Conservation (phyloP, 1,284 basidiomycete species). For the Ganoderma sinense region DNA sequence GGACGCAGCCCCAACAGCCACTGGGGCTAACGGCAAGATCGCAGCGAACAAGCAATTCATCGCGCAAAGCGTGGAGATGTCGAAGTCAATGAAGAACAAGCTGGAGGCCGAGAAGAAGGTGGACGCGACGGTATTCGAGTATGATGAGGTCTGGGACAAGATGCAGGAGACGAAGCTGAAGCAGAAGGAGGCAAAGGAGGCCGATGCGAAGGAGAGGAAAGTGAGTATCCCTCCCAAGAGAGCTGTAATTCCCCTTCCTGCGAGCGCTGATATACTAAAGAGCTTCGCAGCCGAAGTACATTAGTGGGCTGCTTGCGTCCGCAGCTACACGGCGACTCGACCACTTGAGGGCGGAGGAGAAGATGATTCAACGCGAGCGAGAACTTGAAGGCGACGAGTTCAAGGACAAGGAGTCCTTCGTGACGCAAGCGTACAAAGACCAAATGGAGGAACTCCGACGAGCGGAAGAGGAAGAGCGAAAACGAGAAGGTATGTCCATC, state of each 20-base stretch:
- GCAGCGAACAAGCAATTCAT: conserved; percentile 60
- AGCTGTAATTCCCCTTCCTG: conserved; percentile 17
- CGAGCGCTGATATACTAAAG: conserved; percentile 32
- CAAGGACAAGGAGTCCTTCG: conserved; percentile 94
- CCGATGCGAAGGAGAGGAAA: conserved; percentile 77
- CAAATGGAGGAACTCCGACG: conserved; percentile 93
- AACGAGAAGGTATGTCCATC: conserved; percentile 75
- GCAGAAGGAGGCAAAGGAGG: conserved; percentile 79
- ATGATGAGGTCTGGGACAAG: conserved; percentile 95
- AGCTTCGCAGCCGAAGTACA: conserved; percentile 87
- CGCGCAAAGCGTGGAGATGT: conserved; percentile 64
- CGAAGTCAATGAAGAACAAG: conserved; percentile 67
- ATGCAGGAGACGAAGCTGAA: conserved; percentile 89
- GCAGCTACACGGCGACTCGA: conserved; percentile 91
- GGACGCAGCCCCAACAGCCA: conserved; percentile 54
- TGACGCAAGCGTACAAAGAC: conserved; percentile 96
- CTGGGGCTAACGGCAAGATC: conserved; percentile 47
- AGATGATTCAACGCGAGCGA: conserved; percentile 94
- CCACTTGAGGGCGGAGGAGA: conserved; percentile 95
- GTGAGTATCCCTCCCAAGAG: conserved; percentile 47
- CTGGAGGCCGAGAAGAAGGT: conserved; percentile 81
- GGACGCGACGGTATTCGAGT: conserved; percentile 91
- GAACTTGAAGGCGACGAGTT: conserved; percentile 95
- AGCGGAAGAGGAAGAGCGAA: conserved; percentile 92
- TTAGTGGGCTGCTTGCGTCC: conserved; percentile 81